These are phyloP conservation scores for Ganoderma lucidum DNA, from an alignment of 1,284 basidiomycete species.

Conservation along the genomic window DNA sequence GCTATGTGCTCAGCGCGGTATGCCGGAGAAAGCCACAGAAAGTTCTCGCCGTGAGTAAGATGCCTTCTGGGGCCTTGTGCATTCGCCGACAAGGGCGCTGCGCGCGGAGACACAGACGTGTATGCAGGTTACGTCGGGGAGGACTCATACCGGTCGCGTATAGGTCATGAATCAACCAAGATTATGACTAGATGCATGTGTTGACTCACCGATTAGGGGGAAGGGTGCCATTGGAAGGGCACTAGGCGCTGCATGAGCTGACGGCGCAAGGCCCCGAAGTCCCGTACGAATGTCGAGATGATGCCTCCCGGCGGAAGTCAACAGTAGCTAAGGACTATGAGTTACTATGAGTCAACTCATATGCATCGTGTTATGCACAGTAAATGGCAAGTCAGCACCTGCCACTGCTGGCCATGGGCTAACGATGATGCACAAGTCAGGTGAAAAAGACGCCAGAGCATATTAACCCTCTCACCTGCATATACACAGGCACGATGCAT, in stretches of 20 bases:
- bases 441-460: background rate
- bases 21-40: background rate
- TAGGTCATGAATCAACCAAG: background rate
- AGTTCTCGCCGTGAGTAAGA: background rate
- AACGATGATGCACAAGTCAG: background rate
- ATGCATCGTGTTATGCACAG: background rate
- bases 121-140: background rate
- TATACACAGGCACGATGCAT: background rate
- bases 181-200: background rate
- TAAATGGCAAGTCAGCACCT: background rate
- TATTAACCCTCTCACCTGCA: background rate
- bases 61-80: slow-evolving; percentile 2
- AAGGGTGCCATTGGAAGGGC: background rate
- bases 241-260: background rate
- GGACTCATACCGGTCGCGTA: background rate
- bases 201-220: background rate
- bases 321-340: background rate
- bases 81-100: background rate
- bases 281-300: background rate
- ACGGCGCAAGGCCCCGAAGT: background rate
- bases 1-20: background rate
- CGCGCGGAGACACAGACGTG: background rate
- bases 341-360: background rate
- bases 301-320: background rate
- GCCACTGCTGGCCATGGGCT: background rate